Percentiles rank a stretch among this genome's conserved stretches.
These are phyloP conservation scores for Teunomyces kruisii DNA, from an alignment of 805 yeast genomes.

Conservation along the genomic window DNA sequence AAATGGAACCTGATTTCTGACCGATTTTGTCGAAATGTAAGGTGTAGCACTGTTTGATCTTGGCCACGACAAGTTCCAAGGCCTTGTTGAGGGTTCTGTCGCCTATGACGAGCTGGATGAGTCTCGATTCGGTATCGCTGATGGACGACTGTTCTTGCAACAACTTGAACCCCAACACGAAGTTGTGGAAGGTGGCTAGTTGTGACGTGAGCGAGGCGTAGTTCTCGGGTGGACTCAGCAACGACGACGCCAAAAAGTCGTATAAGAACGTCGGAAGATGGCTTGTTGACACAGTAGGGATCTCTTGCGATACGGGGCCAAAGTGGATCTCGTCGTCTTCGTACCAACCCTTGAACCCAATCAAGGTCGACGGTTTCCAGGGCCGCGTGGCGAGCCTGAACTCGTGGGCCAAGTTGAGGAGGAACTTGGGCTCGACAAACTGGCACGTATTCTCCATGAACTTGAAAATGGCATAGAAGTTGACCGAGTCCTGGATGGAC, in stretches of 20 bases:
- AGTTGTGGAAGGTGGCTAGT: slow-evolving; percentile 21
- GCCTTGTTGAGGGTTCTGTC: slow-evolving; percentile 6
- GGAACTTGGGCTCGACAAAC: slow-evolving; percentile 24
- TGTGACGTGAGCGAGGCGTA: not conserved
- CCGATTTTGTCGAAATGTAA: slow-evolving; percentile 8
- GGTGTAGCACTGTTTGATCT: slow-evolving; percentile 8
- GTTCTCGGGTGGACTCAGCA: not conserved
- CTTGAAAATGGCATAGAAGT: slow-evolving; percentile 29
- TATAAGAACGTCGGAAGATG: not conserved
- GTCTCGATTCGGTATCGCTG: slow-evolving; percentile 14
- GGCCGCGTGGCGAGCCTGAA: slow-evolving; percentile 14
- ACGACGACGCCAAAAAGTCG: not conserved
- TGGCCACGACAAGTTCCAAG: slow-evolving; percentile 1
- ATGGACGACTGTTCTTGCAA: slow-evolving; percentile 17
- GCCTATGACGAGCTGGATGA: slow-evolving; percentile 10
- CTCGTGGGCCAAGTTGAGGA: slow-evolving; percentile 12
- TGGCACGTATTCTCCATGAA: slow-evolving; percentile 35
- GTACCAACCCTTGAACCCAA: slow-evolving; percentile 37
- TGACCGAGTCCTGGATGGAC: slow-evolving; percentile 8
- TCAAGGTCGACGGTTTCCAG: slow-evolving; percentile 27
- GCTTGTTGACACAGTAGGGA: not conserved
- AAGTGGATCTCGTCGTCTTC: slow-evolving; percentile 17
- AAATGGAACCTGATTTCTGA: not conserved
- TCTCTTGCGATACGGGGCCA: not conserved
- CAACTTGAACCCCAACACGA: slow-evolving; percentile 22